Base-by-base conservation (phyloP, 192 early-diverging fungal species). In the Gryganskiella cystojenkinii region DNA sequence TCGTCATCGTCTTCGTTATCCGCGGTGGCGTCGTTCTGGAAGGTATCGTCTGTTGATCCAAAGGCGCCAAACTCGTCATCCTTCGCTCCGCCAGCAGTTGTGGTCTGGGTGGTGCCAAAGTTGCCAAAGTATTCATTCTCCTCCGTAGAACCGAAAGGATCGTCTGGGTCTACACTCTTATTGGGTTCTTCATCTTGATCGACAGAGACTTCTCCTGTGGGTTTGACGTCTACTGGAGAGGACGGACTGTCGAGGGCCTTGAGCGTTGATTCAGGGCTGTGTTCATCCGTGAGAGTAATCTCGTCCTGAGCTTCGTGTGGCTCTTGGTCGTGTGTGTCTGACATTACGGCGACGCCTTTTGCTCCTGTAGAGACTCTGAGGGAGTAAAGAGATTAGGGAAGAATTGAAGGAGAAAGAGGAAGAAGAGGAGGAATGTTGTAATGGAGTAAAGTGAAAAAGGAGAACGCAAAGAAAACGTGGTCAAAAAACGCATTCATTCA, bases 11-110 rank as follows among this genome's bases (percentile, higher is more conserved):
- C 63, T 14, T 30, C 55, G 3, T 45, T 20, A 24, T 40, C 52
- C n/a, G n/a, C n/a, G n/a, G n/a, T n/a, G n/a, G n/a, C n/a, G n/a
- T n/a, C n/a, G n/a, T n/a, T n/a, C n/a, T n/a, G n/a, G 11, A 25
- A 34, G 25, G 7, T 37, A 5, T 55, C 25, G n/a, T 60, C 33
- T 8, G 62, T n/a, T 7, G 42, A n/a, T 61, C 71, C 64, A 61
- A 74, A 67, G 44, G 65, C 71, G 8, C 58, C 71, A 56, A 74
- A 74, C 0, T 28, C 71, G 53, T 61, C 60, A 20, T 55, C n/a
- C 5, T 64, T 43, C 14, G 28, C 11, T 1, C 43, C 20, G 44
- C 20, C 31, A 33, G 50, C 20, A 64, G 19, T 24, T 0, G n/a
- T 5, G 6, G 25, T 2, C 13, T 0, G 14, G 37, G 31, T 27